Base-by-base conservation (phyloP, 2,329 filamentous ascomycete species). In the Cladosporium sp. region DNA sequence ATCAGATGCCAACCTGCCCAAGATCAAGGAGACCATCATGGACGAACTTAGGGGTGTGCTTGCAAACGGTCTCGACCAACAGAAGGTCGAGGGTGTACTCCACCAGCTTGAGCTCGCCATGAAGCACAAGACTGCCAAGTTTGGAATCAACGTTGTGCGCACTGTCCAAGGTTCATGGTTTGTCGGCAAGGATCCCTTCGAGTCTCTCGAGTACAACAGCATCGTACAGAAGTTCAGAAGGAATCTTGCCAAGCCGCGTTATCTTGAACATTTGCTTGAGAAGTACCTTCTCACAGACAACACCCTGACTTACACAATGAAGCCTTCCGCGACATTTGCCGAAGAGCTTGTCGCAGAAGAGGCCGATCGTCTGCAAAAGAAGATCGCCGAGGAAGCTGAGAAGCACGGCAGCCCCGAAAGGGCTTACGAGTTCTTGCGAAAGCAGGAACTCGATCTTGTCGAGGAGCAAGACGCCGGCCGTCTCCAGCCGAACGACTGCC, bases 81-180 rank as follows among this genome's bases (percentile, higher is more conserved):
- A 89, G 71, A 99, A 99, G 78, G 92, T 99, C 66, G 92, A 97
- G 68, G 95, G 95, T 2, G 91, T 96, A 68, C 84, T 99, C 63
- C 95, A 99, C 77, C 94, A 98, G 77, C 81, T 98, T 4, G 95
- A 99, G 76, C 84, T 99, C n/a, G 86, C 89, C 0, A 81, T 98
- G 58, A 97, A 97, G 80, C 93, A 99, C 81, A 98, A 98, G 83
- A 97, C 93, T 0, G 92, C 95, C 63, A 93, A 91, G 73, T 99
- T 99, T 75, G 95, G 95, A 16, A 92, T 97, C 84, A 89, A 89
- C 21, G 86, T 98, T 62, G 87, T 99, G 78, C 92, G 97, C 71
- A 88, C 94, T 49, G 84, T 97, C 8, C 91, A 96, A 75, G 90
- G 92, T 1, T 89, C 91, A 66, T 99, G 95, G 95, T 98, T 99